Evolutionary conservation across 2,329 filamentous ascomycete species (phyloP).

Genomic region (Penicillium sp.): DNA sequence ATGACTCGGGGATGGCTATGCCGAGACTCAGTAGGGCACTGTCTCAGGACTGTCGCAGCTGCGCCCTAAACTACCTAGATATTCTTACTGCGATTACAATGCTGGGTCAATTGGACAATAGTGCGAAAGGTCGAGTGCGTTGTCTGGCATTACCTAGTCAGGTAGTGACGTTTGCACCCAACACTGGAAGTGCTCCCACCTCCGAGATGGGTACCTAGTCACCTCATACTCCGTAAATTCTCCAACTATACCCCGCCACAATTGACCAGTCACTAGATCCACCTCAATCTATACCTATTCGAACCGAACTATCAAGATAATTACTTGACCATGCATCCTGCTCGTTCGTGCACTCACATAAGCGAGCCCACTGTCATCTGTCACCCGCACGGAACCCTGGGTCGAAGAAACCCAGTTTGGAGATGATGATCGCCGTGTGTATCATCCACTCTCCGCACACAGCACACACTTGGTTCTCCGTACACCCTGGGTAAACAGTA

Average conservation of each 20-base stretch:
- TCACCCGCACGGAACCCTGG: slow-evolving; percentile 7
- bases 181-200: background rate
- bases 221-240: background rate
- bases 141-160: background rate
- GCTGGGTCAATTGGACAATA: background rate
- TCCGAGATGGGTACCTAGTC: background rate
- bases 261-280: background rate
- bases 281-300: background rate
- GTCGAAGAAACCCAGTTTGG: slow-evolving; percentile 4
- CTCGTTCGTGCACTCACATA: too few species aligned
- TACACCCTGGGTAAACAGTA: background rate
- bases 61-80: too few species aligned
- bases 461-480: background rate
- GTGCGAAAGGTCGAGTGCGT: background rate
- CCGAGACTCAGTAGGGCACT: background rate
- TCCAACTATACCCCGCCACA: background rate
- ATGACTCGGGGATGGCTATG: background rate
- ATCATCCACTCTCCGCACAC: slow-evolving; percentile 20
- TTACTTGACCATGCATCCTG: too few species aligned
- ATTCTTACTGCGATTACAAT: background rate
- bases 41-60: background rate
- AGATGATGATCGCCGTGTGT: slow-evolving; percentile 23
- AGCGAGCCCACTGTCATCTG: background rate
- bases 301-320: background rate
- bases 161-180: background rate